A percentile compares a stretch with the other conserved stretches of the same genome.
phyloP scores from a whole-genome alignment of 352 stramenopile species.

The Globisporangium spiculum region DNA sequence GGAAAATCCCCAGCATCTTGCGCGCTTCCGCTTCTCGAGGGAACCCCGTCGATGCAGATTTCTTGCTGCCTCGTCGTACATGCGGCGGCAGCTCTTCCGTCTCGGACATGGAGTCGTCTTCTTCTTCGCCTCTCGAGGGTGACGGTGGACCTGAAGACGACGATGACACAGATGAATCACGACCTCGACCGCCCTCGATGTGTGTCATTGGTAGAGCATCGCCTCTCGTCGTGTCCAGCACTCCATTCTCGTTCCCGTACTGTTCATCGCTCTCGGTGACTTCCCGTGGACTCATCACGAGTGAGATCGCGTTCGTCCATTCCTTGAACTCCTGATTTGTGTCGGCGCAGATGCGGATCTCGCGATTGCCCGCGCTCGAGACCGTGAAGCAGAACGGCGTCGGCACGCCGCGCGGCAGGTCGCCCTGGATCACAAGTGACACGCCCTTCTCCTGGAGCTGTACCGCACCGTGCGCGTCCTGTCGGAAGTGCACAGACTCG shows the following conservation, averaged over 20 bases:
- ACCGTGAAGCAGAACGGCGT: slow-evolving; percentile 82
- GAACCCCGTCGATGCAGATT: not conserved
- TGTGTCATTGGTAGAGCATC: not conserved
- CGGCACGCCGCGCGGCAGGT: slow-evolving; percentile 61
- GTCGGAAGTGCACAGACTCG: slow-evolving; percentile 45
- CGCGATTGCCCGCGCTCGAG: slow-evolving; percentile 27
- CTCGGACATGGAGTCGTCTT: slow-evolving; percentile 11
- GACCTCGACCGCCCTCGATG: not conserved
- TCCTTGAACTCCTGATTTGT: slow-evolving; percentile 68
- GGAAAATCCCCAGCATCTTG: slow-evolving; percentile 12
- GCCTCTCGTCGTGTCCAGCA: not conserved
- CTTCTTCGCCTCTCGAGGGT: slow-evolving; percentile 11
- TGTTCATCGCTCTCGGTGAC: not conserved
- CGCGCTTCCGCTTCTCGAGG: not conserved
- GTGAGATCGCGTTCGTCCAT: slow-evolving; percentile 72
- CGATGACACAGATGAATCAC: slow-evolving; percentile 12
- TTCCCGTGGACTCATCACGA: slow-evolving; percentile 49
- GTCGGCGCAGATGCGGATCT: slow-evolving; percentile 65
- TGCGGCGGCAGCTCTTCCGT: not conserved
- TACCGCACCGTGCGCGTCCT: slow-evolving; percentile 58
- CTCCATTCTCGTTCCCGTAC: not conserved
- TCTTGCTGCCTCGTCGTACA: not conserved
- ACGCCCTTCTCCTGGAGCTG: slow-evolving; percentile 45
- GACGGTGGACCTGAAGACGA: slow-evolving; percentile 17
- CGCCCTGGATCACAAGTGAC: slow-evolving; percentile 68